Conservation (phyloP, 352 stramenopile genomes). For the Phytophthora melonis region DNA sequence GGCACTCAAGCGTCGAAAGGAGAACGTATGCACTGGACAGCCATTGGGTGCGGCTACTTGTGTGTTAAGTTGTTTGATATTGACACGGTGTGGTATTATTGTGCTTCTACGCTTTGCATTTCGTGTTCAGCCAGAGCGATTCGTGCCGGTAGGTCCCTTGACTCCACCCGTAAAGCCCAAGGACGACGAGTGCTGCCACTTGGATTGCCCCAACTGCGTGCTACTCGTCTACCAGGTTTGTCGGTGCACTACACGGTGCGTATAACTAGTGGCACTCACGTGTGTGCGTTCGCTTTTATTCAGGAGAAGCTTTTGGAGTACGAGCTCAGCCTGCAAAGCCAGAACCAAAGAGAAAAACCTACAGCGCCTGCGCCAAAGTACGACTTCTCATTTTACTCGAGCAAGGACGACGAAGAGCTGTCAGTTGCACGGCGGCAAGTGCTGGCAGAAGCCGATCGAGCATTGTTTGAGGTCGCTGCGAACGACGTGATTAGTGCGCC, state of each 20-base stretch:
- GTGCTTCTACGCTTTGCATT: background rate
- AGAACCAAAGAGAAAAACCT: conserved; percentile 32
- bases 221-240: conserved; percentile 85
- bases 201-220: conserved; percentile 90
- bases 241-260: background rate
- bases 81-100: conserved; percentile 4
- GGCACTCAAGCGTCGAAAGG: conserved; percentile 66
- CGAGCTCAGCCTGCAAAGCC: conserved; percentile 64
- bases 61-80: background rate
- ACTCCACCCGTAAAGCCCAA: conserved; percentile 68
- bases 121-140: conserved; percentile 27
- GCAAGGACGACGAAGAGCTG: conserved; percentile 40
- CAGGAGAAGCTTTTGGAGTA: conserved; percentile 89
- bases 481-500: conserved; percentile 72
- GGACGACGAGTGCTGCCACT: conserved; percentile 86
- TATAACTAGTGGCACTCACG: background rate
- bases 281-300: conserved; percentile 1
- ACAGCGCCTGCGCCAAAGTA: conserved; percentile 52
- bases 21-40: conserved; percentile 32
- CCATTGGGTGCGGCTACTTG: background rate
- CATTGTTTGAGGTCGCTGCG: conserved; percentile 54
- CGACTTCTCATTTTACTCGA: conserved; percentile 56
- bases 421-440: conserved; percentile 38
- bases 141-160: conserved; percentile 41
- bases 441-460: conserved; percentile 48